phyloP scores from a whole-genome alignment of 2,329 filamentous ascomycete species.

The Penicillium sp. region DNA sequence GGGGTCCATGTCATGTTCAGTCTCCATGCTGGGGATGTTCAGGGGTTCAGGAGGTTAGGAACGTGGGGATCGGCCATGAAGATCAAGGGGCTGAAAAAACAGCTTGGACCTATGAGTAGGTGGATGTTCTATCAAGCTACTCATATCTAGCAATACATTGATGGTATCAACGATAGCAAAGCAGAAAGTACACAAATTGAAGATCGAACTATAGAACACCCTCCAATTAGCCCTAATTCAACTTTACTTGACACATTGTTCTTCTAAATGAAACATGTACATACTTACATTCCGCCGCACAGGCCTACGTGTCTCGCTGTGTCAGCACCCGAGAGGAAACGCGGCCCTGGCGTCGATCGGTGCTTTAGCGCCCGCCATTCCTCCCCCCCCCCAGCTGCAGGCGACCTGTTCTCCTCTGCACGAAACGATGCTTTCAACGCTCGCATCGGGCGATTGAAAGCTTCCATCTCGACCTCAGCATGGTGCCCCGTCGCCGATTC shows the following conservation, averaged over 20 bases:
- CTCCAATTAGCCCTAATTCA: neutral
- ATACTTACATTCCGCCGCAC: slow-evolving; percentile 1
- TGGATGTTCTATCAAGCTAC: neutral
- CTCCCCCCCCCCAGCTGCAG: slow-evolving; percentile 16
- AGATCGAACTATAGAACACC: neutral
- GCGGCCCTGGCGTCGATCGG: slow-evolving; percentile 23
- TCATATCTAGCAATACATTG: neutral
- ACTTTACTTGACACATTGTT: neutral
- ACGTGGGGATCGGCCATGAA: neutral
- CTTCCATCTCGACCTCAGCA: slow-evolving; percentile 20
- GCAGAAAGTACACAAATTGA: neutral
- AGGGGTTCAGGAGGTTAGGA: neutral
- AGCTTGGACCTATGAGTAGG: neutral
- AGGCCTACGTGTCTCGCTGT: slow-evolving; percentile 27
- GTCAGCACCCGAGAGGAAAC: slow-evolving; percentile 25
- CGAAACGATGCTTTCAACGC: slow-evolving; percentile 21
- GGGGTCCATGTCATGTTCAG: too few relatives aligned
- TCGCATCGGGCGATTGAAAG: slow-evolving; percentile 20
- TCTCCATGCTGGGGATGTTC: neutral
- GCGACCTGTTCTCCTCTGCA: slow-evolving; percentile 11
- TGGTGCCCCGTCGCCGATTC: slow-evolving; percentile 52
- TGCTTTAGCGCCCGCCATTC: slow-evolving; percentile 11
- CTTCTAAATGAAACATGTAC: neutral
- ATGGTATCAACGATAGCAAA: neutral
- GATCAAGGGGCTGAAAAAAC: neutral